Base-by-base conservation (phyloP, 306 rosid genomes). In the Acacia melanoxylon region DNA sequence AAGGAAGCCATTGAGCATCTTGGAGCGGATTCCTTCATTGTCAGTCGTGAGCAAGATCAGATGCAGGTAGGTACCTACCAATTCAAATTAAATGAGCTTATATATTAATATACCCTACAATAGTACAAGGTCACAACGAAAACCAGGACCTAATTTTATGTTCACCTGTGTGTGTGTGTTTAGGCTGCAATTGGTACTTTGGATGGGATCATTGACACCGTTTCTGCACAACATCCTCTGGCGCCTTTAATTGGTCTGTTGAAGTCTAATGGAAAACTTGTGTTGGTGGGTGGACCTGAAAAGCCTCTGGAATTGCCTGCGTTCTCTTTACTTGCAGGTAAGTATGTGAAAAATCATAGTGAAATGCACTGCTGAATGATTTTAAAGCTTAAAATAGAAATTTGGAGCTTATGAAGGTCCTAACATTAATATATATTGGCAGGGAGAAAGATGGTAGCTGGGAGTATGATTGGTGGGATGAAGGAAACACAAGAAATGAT, bases 401-500 rank as follows among this genome's bases (percentile, higher is more conserved):
- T 14, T 19, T 35, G 22, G 20, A 56, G 27, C 15, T 77, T 17
- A 70, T 13, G 33, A 45, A 13, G 20, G 8, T 15, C 51, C 22
- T 4, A 15, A 63, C n/a, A 27, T 8, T 10, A 4, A 17, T 52
- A 17, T 19, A n/a, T 22, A 25, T 81, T 66, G 41, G n/a, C 42
- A 88, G 91, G 90, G 69, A 79, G 93, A 42, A 88, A 81, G 79
- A 7, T 59, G 19, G 22, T 91, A 2, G 90, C 44, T 56, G 90
- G 94, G 3, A 89, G 89, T 81, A 0, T 0, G 45, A 73, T 74
- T 13, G 91, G 92, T 71, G 88, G 92, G 62, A 3, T 86, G 46
- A 89, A 83, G 73, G 91, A 86, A 66, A 89, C 83, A 11, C 91
- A 89, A 75, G 92, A 86, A 42, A 89, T 89, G 91, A 6, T 89